Percentiles rank a stretch among this genome's conserved stretches.
Conservation (phyloP, 2,329 filamentous ascomycete genomes). For the Fusarium pseudocircinatum region DNA sequence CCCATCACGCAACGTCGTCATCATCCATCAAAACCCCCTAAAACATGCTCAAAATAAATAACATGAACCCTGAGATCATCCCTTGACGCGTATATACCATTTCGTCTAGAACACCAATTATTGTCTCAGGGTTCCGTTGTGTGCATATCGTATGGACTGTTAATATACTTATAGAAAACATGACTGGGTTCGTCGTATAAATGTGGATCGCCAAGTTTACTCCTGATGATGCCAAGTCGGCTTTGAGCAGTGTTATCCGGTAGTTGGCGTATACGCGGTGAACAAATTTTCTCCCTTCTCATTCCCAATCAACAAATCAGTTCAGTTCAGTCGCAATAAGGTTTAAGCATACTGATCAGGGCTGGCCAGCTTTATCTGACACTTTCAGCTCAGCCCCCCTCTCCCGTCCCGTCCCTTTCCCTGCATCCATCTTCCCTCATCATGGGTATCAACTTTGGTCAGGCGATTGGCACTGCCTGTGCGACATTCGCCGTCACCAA, state of each 20-base stretch:
- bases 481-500: slow-evolving; percentile 2
- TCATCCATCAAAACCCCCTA: background rate
- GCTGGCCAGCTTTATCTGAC: background rate
- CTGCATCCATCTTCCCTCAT: background rate
- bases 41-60: background rate
- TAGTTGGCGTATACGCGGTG: slow-evolving; percentile 1
- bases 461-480: background rate
- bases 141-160: background rate
- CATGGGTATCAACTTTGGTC: slow-evolving; percentile 2
- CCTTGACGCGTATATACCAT: background rate
- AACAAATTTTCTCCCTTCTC: background rate
- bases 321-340: background rate
- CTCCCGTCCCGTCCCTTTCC: background rate
- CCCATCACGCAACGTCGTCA: background rate
- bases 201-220: slow-evolving; percentile 16
- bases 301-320: too few relatives aligned
- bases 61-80: background rate
- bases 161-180: background rate
- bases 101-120: background rate
- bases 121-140: background rate
- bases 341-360: background rate
- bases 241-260: slow-evolving; percentile 11
- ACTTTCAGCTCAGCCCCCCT: background rate
- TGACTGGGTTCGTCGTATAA: slow-evolving; percentile 23
- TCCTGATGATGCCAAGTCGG: slow-evolving; percentile 16